Evolutionary conservation across 1,284 basidiomycete species (phyloP).

Genomic region (Pyrrhoderma lamaoense): DNA sequence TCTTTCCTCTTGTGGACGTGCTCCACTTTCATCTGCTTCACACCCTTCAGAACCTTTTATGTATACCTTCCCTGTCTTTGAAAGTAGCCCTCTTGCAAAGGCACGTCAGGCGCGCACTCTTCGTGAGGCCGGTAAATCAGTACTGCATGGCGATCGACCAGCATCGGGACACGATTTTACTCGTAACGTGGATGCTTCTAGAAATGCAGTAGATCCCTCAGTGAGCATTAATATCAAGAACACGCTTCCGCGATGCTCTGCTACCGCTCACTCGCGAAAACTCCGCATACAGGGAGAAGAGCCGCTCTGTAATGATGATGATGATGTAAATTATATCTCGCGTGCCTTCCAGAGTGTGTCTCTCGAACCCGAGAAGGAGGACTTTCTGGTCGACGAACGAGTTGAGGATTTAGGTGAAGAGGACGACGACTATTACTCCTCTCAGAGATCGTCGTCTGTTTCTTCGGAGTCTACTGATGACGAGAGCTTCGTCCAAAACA

Average conservation of each 20-base stretch:
- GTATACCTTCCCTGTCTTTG: slow-evolving; percentile 16
- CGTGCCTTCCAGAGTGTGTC: slow-evolving; percentile 13
- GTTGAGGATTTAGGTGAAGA: slow-evolving; percentile 5
- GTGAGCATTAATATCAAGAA: not conserved
- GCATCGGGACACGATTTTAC: not conserved
- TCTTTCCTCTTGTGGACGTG: slow-evolving; percentile 4
- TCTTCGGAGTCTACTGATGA: slow-evolving; percentile 11
- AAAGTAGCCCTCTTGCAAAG: slow-evolving; percentile 12
- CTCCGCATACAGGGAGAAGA: slow-evolving; percentile 12
- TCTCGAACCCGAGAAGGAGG: slow-evolving; percentile 13
- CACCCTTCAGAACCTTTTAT: slow-evolving; percentile 13
- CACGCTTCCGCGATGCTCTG: not conserved
- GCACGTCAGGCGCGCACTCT: slow-evolving; percentile 13
- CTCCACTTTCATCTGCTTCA: slow-evolving; percentile 4
- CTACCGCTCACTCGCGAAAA: slow-evolving; percentile 11
- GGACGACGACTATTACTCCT: slow-evolving; percentile 9
- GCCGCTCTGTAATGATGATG: slow-evolving; percentile 6
- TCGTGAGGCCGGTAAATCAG: slow-evolving; percentile 1
- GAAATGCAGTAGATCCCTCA: not conserved
- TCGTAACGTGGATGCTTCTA: not conserved
- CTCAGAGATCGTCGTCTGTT: slow-evolving; percentile 12
- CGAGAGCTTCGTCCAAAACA: slow-evolving; percentile 8
- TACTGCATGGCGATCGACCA: not conserved
- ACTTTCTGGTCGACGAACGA: not conserved
- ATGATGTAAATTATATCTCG: slow-evolving; percentile 15